Conservation (phyloP, 2,329 filamentous ascomycete genomes). For the Cyphellophora europaea region DNA sequence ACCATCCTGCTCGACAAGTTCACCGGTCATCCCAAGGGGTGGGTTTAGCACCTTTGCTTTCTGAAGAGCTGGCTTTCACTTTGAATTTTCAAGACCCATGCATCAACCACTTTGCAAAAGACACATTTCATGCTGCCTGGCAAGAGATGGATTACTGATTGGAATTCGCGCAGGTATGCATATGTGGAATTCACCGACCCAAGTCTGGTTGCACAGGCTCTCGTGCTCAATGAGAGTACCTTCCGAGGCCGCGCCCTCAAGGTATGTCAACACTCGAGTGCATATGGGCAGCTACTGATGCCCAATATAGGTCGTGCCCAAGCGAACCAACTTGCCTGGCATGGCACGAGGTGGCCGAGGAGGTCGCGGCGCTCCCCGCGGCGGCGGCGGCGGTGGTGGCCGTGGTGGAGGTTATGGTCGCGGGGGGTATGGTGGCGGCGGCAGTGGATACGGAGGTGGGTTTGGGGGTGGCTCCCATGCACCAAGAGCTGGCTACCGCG, state of each 20-base stretch:
- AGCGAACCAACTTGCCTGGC: constrained; percentile 92
- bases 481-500: constrained; percentile 16
- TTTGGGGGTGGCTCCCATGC: constrained; percentile 17
- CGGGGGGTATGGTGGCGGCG: constrained; percentile 5
- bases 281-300: too few species aligned
- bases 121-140: constrained; percentile 43
- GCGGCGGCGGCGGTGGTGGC: constrained; percentile 39
- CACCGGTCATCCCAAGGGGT: constrained; percentile 98
- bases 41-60: constrained; percentile 31
- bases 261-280: constrained; percentile 56
- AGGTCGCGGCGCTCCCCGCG: constrained; percentile 32
- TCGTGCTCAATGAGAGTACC: constrained; percentile 91
- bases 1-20: constrained; percentile 98
- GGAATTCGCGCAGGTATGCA: constrained; percentile 62
- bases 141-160: constrained; percentile 41
- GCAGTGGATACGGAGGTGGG: constrained; percentile 30
- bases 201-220: constrained; percentile 79
- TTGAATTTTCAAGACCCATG: not conserved
- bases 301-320: constrained; percentile 70
- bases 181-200: constrained; percentile 98
- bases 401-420: constrained; percentile 50
- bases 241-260: constrained; percentile 95
- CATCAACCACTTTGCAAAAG: constrained; percentile 16
- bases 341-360: constrained; percentile 73
- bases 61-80: constrained; percentile 18